Base-by-base conservation (phyloP, 495 filamentous ascomycete genomes). In the Zalerion maritima region DNA sequence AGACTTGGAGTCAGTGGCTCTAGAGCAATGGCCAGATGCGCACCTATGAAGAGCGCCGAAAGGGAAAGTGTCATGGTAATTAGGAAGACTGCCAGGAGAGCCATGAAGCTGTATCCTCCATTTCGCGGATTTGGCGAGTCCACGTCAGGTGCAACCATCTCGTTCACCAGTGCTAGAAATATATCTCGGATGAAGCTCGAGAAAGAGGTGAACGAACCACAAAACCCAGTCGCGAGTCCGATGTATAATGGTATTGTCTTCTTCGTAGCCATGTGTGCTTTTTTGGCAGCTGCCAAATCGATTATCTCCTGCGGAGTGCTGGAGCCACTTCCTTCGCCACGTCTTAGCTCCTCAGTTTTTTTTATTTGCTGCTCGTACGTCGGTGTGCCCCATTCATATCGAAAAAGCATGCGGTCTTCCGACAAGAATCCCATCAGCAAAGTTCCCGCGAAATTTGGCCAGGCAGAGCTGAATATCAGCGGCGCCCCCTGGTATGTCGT, bases 211-310 rank as follows among this genome's bases (percentile, higher is more conserved):
- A 89, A 76, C 41, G 74, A 84, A 31, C 89, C 89, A 51, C 89
- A 96, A 57, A 92, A 94, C 8, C 89, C 89, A 2, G 82, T 91
- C 0, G 87, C 73, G 1, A 97, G 71, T 12, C 89, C 89, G 32
- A 94, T 81, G 47, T 89, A 94, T 0, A 94, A 64, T 0, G 86
- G 85, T 24, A 89, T 75, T 2, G 79, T 77, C 53, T 89, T 91
- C 50, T 86, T 92, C 22, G 58, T 49, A 21, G 65, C 45, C 19
- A 55, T 54, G 38, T 81, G 67, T 12, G 55, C 47, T 36, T 68
- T 64, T 24, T 64, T 65, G 14, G 49, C 48, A n/a, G 52, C 55
- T 23, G 44, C 45, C 12, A 55, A 32, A 26, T 58, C 53, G 5
- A 54, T 19, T 5, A 28, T 25, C 12, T 28, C 24, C 21, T 24